Evolutionary conservation across 768 basidiomycete species (phyloP).

Genomic region (Leucosporidium yakuticum): DNA sequence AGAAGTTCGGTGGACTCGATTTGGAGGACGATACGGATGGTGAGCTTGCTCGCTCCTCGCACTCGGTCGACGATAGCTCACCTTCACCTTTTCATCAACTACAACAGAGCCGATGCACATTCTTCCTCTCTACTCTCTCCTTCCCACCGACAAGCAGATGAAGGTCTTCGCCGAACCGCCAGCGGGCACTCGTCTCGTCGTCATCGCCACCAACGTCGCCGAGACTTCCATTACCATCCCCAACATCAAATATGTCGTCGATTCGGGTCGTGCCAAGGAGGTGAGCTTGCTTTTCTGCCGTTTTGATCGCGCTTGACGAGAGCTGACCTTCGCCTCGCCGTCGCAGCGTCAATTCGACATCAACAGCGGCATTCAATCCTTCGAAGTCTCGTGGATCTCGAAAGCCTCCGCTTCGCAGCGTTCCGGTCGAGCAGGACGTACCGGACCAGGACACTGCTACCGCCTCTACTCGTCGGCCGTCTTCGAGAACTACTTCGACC

Average conservation of each 20-base stretch:
- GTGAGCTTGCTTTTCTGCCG: slow-evolving; percentile 45
- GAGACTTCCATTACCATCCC: slow-evolving; percentile 97
- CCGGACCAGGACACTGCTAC: slow-evolving; percentile 97
- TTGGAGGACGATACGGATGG: slow-evolving; percentile 58
- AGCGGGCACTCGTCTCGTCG: slow-evolving; percentile 71
- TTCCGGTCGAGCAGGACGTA: slow-evolving; percentile 93
- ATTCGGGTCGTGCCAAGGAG: slow-evolving; percentile 92
- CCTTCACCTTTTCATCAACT: neutral
- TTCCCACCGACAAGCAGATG: slow-evolving; percentile 93
- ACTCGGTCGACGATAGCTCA: slow-evolving; percentile 44
- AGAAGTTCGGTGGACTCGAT: slow-evolving; percentile 48
- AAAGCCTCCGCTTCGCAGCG: slow-evolving; percentile 92
- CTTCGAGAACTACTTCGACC: slow-evolving; percentile 84
- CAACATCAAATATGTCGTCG: slow-evolving; percentile 94
- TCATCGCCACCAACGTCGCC: slow-evolving; percentile 92
- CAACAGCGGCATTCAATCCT: slow-evolving; percentile 76
- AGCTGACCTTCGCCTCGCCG: neutral
- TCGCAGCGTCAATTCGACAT: slow-evolving; percentile 73
- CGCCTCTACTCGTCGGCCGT: slow-evolving; percentile 92
- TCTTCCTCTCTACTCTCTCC: slow-evolving; percentile 84
- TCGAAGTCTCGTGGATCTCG: slow-evolving; percentile 86
- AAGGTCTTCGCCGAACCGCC: slow-evolving; percentile 82
- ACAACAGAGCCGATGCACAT: slow-evolving; percentile 83
- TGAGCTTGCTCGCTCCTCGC: slow-evolving; percentile 11
- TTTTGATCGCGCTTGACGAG: neutral